Evolutionary conservation across 768 basidiomycete species (phyloP), one percentile per base, ranked within the genome.

Genomic region (Russula earlei): DNA sequence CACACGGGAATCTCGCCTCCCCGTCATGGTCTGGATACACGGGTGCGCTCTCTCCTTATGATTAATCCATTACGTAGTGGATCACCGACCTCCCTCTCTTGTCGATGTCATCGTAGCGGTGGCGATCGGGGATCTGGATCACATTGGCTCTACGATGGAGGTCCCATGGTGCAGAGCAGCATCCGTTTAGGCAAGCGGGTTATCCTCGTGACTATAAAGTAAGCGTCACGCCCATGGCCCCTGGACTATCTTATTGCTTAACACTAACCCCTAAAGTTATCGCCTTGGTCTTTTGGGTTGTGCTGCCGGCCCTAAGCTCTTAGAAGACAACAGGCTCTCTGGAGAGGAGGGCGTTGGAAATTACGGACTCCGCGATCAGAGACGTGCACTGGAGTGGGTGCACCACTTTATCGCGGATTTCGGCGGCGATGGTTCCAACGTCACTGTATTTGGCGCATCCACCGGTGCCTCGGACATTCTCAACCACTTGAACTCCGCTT

Each of bases 1-100:
- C 19, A 72, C 68, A 4, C 63, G 76, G 3, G 71, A 72, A 44
- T 82, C 84, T 38, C 75, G 72, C 41, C 59, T 84, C 15, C 87
- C 87, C 6, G 86, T 90, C 61, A 87, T 90, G 87, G 67, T 88
- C 43, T 90, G 87, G 87, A 73, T 90, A n/a, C 87, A 90, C 70
- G 87, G 87, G 87, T 89, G 63, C 42, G 81, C 72, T 17, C 27
- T 22, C 22, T 47, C 40, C 17, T 10, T 54, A 24, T 54, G 51
- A 24, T 37, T 52, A 31, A n/a, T n/a, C n/a, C n/a, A n/a, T n/a
- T 45, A 34, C 36, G 24, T 34, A 25, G n/a, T 19, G 20, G 24
- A n/a, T 47, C 41, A 49, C 53, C 42, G 8, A 60, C 45, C 17
- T 58, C 55, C 49, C 36, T 44, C 47, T 50, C 52, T 31, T 31